These are phyloP conservation scores for Wallacemonas sp. DNA, from an alignment of 208 protist species.

Conservation along the genomic window DNA sequence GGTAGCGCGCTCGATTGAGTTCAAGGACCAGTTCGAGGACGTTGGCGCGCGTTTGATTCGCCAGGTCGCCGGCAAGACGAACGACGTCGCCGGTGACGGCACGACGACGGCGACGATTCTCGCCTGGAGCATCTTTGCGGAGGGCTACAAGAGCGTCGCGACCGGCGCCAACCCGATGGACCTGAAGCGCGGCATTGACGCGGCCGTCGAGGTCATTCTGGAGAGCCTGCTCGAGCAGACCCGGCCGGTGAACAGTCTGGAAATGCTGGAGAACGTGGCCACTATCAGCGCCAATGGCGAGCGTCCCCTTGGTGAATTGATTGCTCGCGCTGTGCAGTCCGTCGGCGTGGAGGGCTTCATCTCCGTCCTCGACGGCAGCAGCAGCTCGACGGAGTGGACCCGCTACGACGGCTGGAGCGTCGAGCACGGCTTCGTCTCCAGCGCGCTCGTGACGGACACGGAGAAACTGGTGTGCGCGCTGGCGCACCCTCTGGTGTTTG, in stretches of 20 bases:
- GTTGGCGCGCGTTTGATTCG: conserved; percentile 97
- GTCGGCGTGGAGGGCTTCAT: conserved; percentile 99
- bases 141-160: conserved; percentile 98
- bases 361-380: conserved; percentile 98
- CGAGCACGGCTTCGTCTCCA: conserved; percentile 97
- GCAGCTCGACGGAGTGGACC: conserved; percentile 95
- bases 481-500: conserved; percentile 95
- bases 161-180: conserved; percentile 99
- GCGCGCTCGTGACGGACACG: conserved; percentile 98
- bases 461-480: conserved; percentile 91
- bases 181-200: conserved; percentile 98
- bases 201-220: conserved; percentile 92
- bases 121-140: conserved; percentile 97
- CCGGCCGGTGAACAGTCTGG: conserved; percentile 94
- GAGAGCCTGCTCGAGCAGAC: conserved; percentile 92
- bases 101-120: conserved; percentile 99
- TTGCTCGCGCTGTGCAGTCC: conserved; percentile 97
- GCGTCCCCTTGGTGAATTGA: conserved; percentile 95
- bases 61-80: conserved; percentile 97
- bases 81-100: conserved; percentile 98
- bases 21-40: conserved; percentile 98
- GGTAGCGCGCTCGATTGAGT: conserved; percentile 99
- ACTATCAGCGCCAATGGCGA: conserved; percentile 99
- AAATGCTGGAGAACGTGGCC: conserved; percentile 95
- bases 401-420: conserved; percentile 98